Conservation (phyloP, 2,329 filamentous ascomycete genomes). For the Colletotrichum truncatum region DNA sequence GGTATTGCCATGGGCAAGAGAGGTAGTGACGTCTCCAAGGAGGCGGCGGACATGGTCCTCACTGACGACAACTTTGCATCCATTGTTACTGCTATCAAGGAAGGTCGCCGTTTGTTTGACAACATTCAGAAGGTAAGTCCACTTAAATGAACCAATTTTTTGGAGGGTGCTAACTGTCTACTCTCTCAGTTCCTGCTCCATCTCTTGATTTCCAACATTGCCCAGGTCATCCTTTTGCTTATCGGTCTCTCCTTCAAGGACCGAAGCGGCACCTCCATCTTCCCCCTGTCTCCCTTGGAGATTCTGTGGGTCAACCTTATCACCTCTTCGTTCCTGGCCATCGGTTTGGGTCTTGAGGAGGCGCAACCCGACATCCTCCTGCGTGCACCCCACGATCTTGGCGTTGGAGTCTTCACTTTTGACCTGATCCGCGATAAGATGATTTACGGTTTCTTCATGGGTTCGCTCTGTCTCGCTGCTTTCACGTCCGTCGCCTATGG, state of each 20-base stretch:
- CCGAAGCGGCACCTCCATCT: slow-evolving; percentile 64
- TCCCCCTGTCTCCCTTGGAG: slow-evolving; percentile 76
- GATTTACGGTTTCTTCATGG: slow-evolving; percentile 72
- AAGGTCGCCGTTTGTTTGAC: slow-evolving; percentile 75
- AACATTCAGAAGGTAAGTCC: slow-evolving; percentile 80
- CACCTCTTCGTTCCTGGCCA: slow-evolving; percentile 75
- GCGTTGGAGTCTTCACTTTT: slow-evolving; percentile 68
- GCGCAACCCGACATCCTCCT: slow-evolving; percentile 74
- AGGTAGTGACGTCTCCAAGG: slow-evolving; percentile 78
- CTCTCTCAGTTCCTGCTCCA: slow-evolving; percentile 65
- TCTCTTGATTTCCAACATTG: slow-evolving; percentile 75
- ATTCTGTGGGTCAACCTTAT: slow-evolving; percentile 83
- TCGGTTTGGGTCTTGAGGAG: slow-evolving; percentile 77
- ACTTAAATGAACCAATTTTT: too few relatives aligned
- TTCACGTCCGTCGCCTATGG: slow-evolving; percentile 71
- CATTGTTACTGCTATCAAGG: slow-evolving; percentile 76
- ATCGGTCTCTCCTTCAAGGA: slow-evolving; percentile 78
- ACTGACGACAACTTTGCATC: slow-evolving; percentile 91
- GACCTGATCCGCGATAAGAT: slow-evolving; percentile 75
- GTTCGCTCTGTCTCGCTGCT: slow-evolving; percentile 66
- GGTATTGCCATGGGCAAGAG: slow-evolving; percentile 79
- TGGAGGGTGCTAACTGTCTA: slow-evolving; percentile 2
- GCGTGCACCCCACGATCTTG: slow-evolving; percentile 70
- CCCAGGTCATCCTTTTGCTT: slow-evolving; percentile 74
- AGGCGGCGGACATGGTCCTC: slow-evolving; percentile 88